Evolutionary conservation across 352 stramenopile genomes (phyloP), one percentile per base, ranked within the genome.

Genomic region (Phytophthora nicotianae): DNA sequence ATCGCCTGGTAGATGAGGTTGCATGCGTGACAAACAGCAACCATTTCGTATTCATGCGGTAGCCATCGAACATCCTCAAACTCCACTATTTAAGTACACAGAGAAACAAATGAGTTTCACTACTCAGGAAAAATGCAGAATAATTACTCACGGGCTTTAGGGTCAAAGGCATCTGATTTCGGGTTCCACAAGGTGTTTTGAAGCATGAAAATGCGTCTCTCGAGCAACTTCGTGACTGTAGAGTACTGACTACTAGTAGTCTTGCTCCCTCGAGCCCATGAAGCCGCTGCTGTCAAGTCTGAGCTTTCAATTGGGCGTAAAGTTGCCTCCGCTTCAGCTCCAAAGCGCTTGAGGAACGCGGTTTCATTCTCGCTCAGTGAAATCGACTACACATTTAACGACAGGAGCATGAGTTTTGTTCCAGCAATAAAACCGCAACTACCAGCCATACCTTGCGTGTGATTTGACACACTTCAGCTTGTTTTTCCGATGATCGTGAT

Each of bases 181-280:
- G 81, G 81, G 37, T 90, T 88, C 81, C 81, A 90, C 43, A 89
- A 46, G 33, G 81, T 89, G 49, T 81, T 86, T 27, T 79, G 75
- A 49, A 90, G 76, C 75, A 88, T 88, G 63, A 86, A 88, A 46
- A 88, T 81, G 27, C 81, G 70, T 27, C 77, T 66, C 52, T 90
- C 77, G 14, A 90, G 73, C 26, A 90, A 60, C 20, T 77, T 81
- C 52, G 52, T 50, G 16, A 65, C 49, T 38, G 58, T 29, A 7
- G 33, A 13, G 5, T 32, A 47, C 13, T 56, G 51, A 8, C 24
- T 17, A 32, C 46, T 23, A 14, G 38, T 33, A 14, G 24, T 29
- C 23, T 61, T 63, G 20, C 51, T 32, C 26, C 38, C 43, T 17
- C 29, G 38, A 38, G 26, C 24, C 63, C 57, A 71, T 0, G 50